Base-by-base conservation (phyloP, 2,329 filamentous ascomycete species). In the Nothomitra cinnamomea region DNA sequence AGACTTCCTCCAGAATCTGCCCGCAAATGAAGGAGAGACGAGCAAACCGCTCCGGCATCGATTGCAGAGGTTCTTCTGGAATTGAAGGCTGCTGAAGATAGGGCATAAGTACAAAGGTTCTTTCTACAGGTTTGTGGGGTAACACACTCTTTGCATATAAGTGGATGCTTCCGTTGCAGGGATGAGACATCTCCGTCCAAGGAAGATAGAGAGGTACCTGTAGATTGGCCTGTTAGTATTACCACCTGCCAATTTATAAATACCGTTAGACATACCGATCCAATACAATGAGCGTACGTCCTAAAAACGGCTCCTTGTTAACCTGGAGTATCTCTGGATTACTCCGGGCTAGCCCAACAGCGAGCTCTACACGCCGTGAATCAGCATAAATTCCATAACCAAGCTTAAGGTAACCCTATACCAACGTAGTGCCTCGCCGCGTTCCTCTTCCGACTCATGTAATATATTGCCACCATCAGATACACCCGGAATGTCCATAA, bases 251-350 rank as follows among this genome's bases (percentile, higher is more conserved):
- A 41, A 17, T 8, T 6, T 25, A 17, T 17, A 35, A 38, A 25
- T 41, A 52, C 24, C 21, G 32, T 41, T n/a, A n/a, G n/a, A 52
- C 28, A 40, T 52, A 52, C 50, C 50, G 50, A 41, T 52, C 50
- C 13, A 52, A 25, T 28, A 52, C 22, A 6, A 41, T 7, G n/a
- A 52, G 40, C 19, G 50, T 52, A 40, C 40, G 19, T 8, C 40
- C 40, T 40, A 52, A 36, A 21, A 40, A 32, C 15, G 45, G n/a
- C 10, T 35, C 24, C 25, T 49, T 10, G 25, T 22, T 22, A 17
- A 25, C 32, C 35, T 40, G 10, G n/a, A 52, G n/a, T 28, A 43
- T 2, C 12, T 40, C 17, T 22, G 35, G 21, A 17, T 40, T 28
- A 17, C 35, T 43, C 13, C 40, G 28, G 19, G 32, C 40, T n/a